phyloP scores from a whole-genome alignment of 23 red algal species.

The Gracilaria domingensis region DNA sequence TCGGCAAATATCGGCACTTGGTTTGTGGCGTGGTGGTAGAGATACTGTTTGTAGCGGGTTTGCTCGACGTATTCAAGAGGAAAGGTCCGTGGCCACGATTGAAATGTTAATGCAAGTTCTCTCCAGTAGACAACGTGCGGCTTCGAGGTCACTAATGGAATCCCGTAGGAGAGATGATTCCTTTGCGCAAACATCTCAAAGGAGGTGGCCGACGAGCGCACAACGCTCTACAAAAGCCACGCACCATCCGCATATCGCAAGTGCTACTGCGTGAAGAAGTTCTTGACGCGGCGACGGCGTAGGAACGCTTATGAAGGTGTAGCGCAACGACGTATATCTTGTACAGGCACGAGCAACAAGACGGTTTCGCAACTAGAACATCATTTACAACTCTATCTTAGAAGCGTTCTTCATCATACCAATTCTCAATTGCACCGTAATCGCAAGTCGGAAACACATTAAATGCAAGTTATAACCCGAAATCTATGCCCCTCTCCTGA shows the following conservation, averaged over 20 bases:
- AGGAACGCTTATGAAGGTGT: no score
- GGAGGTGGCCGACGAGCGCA: conserved; percentile 38
- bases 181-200: neutral
- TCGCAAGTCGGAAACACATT: no score
- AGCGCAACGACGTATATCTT: no score
- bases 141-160: conserved; percentile 61
- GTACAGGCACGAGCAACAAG: no score
- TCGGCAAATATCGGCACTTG: conserved; percentile 19
- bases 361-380: no score
- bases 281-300: no score
- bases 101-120: conserved; percentile 56
- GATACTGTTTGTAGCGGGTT: conserved; percentile 51
- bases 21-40: conserved; percentile 57
- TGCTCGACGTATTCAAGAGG: conserved; percentile 38
- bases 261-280: conserved; percentile 80
- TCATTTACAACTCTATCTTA: no score
- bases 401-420: no score
- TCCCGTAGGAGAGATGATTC: neutral
- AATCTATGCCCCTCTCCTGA: no score
- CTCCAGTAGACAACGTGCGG: conserved; percentile 63
- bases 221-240: conserved; percentile 86
- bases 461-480: no score
- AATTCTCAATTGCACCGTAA: no score
- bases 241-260: conserved; percentile 61
- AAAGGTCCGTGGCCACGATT: conserved; percentile 23